A percentile compares a stretch with the other conserved stretches of the same genome.
Evolutionary conservation across 805 yeast species (phyloP).

Genomic region (Teunomyces gatunensis): DNA sequence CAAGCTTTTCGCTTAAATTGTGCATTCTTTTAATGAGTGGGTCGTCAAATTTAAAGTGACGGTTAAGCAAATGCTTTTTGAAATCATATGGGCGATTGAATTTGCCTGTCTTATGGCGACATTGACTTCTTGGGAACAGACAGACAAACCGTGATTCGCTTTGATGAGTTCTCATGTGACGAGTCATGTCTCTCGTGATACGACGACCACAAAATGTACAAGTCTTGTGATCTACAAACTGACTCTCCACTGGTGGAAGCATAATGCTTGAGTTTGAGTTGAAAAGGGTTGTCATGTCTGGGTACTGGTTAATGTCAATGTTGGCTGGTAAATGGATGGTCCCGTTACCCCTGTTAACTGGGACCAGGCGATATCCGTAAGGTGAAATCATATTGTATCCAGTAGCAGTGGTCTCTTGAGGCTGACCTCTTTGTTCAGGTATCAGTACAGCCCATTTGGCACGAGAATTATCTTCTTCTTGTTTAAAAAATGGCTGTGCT

Average conservation of each 20-base stretch:
- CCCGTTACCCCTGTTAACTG: background rate
- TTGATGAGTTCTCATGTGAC: conserved; percentile 65
- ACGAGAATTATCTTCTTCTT: background rate
- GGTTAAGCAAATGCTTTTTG: conserved; percentile 61
- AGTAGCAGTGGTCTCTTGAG: background rate
- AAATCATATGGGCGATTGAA: conserved; percentile 69
- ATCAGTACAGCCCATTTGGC: background rate
- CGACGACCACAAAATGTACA: conserved; percentile 54
- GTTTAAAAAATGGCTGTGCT: background rate
- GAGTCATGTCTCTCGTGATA: conserved; percentile 57
- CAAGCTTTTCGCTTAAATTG: conserved; percentile 52
- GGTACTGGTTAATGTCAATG: conserved; percentile 23
- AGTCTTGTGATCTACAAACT: conserved; percentile 35
- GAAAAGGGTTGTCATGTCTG: conserved; percentile 39
- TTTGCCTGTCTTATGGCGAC: conserved; percentile 58
- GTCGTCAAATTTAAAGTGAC: conserved; percentile 57
- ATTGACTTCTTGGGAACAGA: conserved; percentile 51
- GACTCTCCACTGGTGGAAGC: conserved; percentile 36
- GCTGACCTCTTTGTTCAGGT: background rate
- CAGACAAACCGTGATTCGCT: conserved; percentile 55
- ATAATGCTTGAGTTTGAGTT: conserved; percentile 31
- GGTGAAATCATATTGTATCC: background rate
- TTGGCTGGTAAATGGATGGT: conserved; percentile 12
- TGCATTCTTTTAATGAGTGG: conserved; percentile 42
- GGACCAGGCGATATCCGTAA: background rate